These are phyloP conservation scores for Cystobasidium onofrii DNA, from an alignment of 768 basidiomycete genomes.

Conservation along the genomic window DNA sequence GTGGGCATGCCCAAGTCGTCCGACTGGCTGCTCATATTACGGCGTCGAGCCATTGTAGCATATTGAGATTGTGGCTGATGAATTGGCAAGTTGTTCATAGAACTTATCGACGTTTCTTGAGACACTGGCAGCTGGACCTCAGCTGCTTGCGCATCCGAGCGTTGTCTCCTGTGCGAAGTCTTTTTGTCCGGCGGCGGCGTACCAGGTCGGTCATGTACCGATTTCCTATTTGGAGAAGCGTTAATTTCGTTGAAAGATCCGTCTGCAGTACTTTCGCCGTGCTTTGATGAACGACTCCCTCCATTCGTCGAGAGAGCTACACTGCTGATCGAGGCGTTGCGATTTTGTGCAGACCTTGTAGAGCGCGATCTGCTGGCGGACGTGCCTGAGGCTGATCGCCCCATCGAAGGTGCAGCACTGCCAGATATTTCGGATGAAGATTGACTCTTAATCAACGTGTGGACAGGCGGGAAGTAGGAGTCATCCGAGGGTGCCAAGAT, in stretches of 20 bases:
- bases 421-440: neutral
- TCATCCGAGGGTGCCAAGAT: conserved; percentile 3
- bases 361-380: neutral
- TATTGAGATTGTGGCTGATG: neutral
- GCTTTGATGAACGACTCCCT: neutral
- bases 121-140: neutral
- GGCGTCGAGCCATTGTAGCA: neutral
- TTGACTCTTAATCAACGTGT: neutral
- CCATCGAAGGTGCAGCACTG: neutral
- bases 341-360: neutral
- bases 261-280: neutral
- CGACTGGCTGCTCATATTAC: neutral
- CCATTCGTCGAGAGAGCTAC: neutral
- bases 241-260: neutral
- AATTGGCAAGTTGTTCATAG: neutral
- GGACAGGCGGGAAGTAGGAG: neutral
- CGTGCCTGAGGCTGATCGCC: neutral
- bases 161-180: neutral
- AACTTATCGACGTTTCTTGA: neutral
- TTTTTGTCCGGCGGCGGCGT: conserved; percentile 14
- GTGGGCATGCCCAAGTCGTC: neutral
- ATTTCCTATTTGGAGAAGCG: neutral
- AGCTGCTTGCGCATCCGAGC: neutral
- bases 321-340: neutral
- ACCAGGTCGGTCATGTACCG: conserved; percentile 11